These are phyloP conservation scores for Plenodomus lindquistii DNA, from an alignment of 2,329 filamentous ascomycete genomes.

Conservation along the genomic window DNA sequence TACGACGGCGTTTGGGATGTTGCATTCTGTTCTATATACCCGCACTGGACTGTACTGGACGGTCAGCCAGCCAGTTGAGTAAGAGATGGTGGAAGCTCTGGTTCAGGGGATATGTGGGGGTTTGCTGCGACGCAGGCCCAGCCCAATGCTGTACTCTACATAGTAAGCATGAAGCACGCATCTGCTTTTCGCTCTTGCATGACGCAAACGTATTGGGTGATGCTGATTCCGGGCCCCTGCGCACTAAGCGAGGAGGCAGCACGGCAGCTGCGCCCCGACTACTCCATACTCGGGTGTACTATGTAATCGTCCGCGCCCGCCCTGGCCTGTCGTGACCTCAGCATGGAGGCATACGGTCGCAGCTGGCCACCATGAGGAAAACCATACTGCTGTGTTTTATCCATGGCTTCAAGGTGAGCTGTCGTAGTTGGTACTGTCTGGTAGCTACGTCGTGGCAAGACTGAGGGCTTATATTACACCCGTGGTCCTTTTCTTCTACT, in stretches of 20 bases:
- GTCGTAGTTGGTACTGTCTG: background rate
- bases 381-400: conserved; percentile 82
- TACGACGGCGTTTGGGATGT: conserved; percentile 19
- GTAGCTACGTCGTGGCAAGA: conserved; percentile 6
- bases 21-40: conserved; percentile 36
- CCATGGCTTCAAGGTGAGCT: conserved; percentile 77
- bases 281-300: too few species aligned
- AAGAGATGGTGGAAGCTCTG: background rate
- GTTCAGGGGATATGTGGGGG: too few species aligned
- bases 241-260: conserved; percentile 6
- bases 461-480: too few species aligned
- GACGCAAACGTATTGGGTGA: too few species aligned
- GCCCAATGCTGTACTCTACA: too few species aligned
- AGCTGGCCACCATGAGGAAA: conserved; percentile 65
- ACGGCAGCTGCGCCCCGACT: conserved; percentile 24
- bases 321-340: conserved; percentile 9
- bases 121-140: too few species aligned
- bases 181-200: too few species aligned
- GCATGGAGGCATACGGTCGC: conserved; percentile 41
- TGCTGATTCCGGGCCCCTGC: conserved; percentile 5
- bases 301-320: conserved; percentile 23
- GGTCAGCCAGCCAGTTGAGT: background rate
- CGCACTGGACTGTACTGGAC: conserved; percentile 7
- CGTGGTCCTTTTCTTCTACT: too few species aligned
- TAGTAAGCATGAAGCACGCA: too few species aligned